A percentile compares a stretch with the other conserved stretches of the same genome.
These are phyloP conservation scores for Yarrowia keelungensis DNA, from an alignment of 805 yeast genomes.

Conservation along the genomic window DNA sequence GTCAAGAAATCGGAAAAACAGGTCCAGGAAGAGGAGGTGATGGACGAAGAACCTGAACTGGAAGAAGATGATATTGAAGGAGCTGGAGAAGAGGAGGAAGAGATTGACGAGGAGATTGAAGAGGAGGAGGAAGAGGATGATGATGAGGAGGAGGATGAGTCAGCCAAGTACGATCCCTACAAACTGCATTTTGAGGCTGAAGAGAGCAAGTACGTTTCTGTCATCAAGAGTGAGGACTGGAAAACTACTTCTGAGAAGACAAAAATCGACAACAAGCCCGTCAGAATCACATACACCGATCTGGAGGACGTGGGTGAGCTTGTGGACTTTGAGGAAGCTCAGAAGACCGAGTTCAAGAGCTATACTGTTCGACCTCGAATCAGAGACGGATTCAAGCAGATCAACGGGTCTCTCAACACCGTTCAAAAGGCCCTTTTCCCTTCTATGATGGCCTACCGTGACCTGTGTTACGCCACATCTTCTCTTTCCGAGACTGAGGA, in stretches of 20 bases:
- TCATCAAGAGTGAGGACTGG: conserved; percentile 16
- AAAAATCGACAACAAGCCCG: conserved; percentile 2
- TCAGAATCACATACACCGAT: conserved; percentile 13
- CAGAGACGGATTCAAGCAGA: neutral
- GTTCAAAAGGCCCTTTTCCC: conserved; percentile 11
- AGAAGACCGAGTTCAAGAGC: neutral
- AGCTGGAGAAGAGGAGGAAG: conserved; percentile 49
- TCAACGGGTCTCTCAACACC: conserved; percentile 3
- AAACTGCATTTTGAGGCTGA: conserved; percentile 69
- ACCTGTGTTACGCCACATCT: conserved; percentile 1
- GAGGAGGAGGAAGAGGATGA: conserved; percentile 48
- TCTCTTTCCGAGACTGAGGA: conserved; percentile 16
- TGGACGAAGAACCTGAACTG: conserved; percentile 32
- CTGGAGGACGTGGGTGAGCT: conserved; percentile 4
- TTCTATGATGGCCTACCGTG: conserved; percentile 16
- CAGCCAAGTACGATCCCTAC: conserved; percentile 66
- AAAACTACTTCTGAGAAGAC: conserved; percentile 12
- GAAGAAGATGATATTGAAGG: conserved; percentile 45
- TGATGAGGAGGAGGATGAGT: neutral
- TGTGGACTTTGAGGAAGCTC: conserved; percentile 21
- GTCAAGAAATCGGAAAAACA: conserved; percentile 14
- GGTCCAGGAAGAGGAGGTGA: conserved; percentile 42
- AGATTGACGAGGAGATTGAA: conserved; percentile 44
- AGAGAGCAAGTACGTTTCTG: conserved; percentile 42
- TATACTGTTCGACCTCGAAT: conserved; percentile 23